phyloP scores from a whole-genome alignment of 148 eudicot genomes.

The Gaultheria prostrata region DNA sequence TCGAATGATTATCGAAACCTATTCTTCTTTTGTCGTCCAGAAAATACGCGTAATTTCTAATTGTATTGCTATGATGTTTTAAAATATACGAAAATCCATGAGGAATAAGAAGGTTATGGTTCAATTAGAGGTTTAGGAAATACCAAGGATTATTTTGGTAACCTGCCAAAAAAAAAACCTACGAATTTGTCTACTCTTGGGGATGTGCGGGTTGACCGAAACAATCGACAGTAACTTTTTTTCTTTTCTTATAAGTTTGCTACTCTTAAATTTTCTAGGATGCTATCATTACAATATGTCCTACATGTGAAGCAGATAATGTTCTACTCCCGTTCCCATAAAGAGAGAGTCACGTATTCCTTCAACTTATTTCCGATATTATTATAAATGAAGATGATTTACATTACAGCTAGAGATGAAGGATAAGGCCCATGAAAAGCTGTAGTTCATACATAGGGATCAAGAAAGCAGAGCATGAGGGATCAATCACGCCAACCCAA shows the following conservation, averaged over 20 bases:
- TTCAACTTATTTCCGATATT: background rate
- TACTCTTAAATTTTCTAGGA: no score
- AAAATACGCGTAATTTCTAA: background rate
- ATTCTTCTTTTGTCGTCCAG: background rate
- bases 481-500: background rate
- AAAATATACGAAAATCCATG: background rate
- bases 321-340: background rate
- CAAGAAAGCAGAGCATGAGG: background rate
- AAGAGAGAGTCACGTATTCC: background rate
- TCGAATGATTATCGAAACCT: background rate
- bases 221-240: no score
- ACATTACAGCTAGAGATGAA: background rate
- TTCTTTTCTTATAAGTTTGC: no score
- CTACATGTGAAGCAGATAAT: background rate
- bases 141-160: background rate
- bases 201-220: no score
- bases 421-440: background rate
- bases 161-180: no score
- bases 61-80: background rate
- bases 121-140: conserved; percentile 2
- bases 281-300: background rate
- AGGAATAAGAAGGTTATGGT: background rate
- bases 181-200: no score
- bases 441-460: background rate
- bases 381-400: background rate